Evolutionary conservation across 257 asterid species (phyloP).

Genomic region (Primulina eburnea): DNA sequence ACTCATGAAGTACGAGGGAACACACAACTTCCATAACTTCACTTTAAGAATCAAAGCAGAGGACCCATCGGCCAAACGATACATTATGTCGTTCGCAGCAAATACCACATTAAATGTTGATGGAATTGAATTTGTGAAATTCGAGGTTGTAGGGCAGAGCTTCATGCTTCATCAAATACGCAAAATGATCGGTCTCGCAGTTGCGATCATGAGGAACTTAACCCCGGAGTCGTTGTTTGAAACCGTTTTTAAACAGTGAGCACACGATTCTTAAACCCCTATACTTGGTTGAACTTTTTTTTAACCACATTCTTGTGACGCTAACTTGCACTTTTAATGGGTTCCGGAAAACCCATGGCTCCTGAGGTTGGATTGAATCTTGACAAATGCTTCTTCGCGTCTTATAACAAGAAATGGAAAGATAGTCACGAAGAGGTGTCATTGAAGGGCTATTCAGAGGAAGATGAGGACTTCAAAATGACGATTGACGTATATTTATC

Average conservation of each 20-base stretch:
- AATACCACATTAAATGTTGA: constrained; percentile 48
- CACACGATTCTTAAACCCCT: background rate
- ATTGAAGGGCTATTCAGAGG: constrained; percentile 60
- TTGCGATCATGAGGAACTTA: constrained; percentile 79
- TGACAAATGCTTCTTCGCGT: constrained; percentile 90
- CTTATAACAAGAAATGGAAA: constrained; percentile 76
- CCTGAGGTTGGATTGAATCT: constrained; percentile 96
- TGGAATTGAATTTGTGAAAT: constrained; percentile 85
- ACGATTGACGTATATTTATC: constrained; percentile 67
- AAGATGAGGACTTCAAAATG: constrained; percentile 81
- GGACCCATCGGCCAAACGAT: constrained; percentile 85
- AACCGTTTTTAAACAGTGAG: constrained; percentile 69
- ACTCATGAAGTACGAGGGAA: constrained; percentile 71
- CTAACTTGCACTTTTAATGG: constrained; percentile 21
- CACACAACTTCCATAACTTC: constrained; percentile 91
- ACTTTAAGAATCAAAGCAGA: constrained; percentile 89
- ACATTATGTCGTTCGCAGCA: constrained; percentile 69
- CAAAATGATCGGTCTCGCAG: constrained; percentile 95
- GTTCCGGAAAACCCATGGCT: constrained; percentile 90
- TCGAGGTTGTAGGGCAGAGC: constrained; percentile 95
- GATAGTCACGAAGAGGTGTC: constrained; percentile 79
- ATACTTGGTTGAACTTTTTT: background rate
- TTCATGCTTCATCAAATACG: constrained; percentile 99
- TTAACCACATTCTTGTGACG: background rate
- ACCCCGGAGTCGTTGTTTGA: constrained; percentile 69